Evolutionary conservation across 192 early-diverging fungal species (phyloP).

Genomic region (Spizellomyces sp.): DNA sequence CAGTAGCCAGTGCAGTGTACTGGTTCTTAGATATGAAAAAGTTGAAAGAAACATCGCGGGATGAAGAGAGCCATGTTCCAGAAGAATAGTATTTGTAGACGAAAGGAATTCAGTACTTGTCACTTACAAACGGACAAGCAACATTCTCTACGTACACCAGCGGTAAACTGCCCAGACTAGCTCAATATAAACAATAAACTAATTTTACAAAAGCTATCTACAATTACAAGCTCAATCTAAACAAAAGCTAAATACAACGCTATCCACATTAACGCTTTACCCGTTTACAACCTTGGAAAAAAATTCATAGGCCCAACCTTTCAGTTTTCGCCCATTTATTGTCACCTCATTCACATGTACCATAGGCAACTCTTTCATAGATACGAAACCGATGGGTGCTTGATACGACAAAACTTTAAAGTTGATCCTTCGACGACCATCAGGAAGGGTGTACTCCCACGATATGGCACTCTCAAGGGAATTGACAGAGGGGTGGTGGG

Average conservation of each 20-base stretch:
- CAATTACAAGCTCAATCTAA: no score
- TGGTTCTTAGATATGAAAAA: constrained; percentile 19
- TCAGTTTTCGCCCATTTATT: neutral
- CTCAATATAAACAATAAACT: no score
- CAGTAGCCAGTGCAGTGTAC: constrained; percentile 15
- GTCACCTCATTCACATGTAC: constrained; percentile 2
- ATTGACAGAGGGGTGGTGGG: neutral
- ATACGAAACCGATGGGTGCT: constrained; percentile 22
- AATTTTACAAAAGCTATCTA: no score
- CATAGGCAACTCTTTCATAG: constrained; percentile 33
- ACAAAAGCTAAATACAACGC: no score
- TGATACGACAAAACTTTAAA: constrained; percentile 25
- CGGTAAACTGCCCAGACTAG: no score
- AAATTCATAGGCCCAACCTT: constrained; percentile 2
- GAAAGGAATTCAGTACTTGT: no score
- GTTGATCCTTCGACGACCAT: constrained; percentile 26
- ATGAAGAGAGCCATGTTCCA: no score
- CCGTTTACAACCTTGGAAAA: neutral
- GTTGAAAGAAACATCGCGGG: no score
- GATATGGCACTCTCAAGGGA: constrained; percentile 14
- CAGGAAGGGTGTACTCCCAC: constrained; percentile 30
- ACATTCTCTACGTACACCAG: no score
- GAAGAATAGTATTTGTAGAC: no score
- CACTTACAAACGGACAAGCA: no score
- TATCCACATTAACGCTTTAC: neutral